Percentiles rank a stretch among this genome's conserved stretches.
phyloP scores from a whole-genome alignment of 306 rosid species.

The Sindora glabra region DNA sequence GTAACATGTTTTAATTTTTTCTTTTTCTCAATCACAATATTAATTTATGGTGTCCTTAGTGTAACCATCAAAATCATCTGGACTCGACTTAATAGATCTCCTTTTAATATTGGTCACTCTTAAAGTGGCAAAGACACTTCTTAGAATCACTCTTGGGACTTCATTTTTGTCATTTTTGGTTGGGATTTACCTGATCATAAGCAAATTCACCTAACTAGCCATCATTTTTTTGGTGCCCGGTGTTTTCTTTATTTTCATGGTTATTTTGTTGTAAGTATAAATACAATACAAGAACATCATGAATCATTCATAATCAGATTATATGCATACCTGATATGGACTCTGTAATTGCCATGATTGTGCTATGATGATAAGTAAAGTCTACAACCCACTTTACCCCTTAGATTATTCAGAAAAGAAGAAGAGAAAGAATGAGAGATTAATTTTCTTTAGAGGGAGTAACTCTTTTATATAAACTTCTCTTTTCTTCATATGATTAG shows the following conservation, averaged over 20 bases:
- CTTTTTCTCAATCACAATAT: conserved; percentile 3
- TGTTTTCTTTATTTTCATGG: not conserved
- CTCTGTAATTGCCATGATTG: too few species aligned
- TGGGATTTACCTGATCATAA: not conserved
- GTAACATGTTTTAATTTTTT: not conserved
- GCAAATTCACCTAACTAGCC: not conserved
- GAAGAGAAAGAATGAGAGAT: too few species aligned
- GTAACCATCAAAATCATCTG: not conserved
- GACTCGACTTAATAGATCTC: conserved; percentile 1
- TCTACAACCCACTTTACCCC: too few species aligned
- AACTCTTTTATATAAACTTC: too few species aligned
- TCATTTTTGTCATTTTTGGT: conserved; percentile 14
- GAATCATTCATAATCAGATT: too few species aligned
- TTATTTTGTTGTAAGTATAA: not conserved
- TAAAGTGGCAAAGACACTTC: not conserved
- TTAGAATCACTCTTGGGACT: conserved; percentile 7
- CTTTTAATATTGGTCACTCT: not conserved
- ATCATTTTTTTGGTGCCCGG: not conserved
- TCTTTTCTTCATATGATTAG: too few species aligned
- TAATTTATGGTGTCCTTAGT: conserved; percentile 5
- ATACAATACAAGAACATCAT: too few species aligned
- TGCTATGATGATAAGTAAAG: too few species aligned
- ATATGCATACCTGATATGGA: too few species aligned
- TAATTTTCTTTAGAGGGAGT: too few species aligned
- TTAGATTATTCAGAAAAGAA: too few species aligned